Conservation (phyloP, 306 rosid genomes). For the Sesbania bispinosa region DNA sequence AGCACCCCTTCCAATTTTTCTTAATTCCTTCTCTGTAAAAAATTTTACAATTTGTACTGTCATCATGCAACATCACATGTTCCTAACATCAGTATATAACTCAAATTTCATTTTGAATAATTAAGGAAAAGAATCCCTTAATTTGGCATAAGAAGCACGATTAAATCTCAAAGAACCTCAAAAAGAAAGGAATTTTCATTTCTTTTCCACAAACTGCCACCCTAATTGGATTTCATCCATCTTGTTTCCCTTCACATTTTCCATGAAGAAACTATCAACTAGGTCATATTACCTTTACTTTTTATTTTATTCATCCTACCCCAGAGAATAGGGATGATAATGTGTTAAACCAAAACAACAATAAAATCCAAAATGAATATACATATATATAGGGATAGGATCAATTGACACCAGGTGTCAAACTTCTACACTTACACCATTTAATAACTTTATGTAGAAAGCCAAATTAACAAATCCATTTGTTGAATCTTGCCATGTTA, state of each 20-base stretch:
- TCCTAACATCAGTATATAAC: background rate
- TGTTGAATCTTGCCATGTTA: no score
- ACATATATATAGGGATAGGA: no score
- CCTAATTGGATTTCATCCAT: background rate
- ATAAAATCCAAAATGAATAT: conserved; percentile 8
- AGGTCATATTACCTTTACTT: background rate
- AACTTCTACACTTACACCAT: no score
- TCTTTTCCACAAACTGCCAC: background rate
- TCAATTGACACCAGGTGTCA: no score
- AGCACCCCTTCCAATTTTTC: background rate
- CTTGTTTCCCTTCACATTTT: background rate
- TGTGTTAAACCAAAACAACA: background rate
- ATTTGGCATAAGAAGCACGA: background rate
- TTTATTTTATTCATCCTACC: conserved; percentile 1
- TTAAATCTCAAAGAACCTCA: background rate
- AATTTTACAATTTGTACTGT: background rate
- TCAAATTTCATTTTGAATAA: background rate
- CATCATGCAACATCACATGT: background rate
- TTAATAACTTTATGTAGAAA: no score
- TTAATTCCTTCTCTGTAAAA: background rate
- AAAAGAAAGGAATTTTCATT: background rate
- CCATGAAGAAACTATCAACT: conserved; percentile 15
- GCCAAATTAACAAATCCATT: no score
- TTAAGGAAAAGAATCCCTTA: background rate
- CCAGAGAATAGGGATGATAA: conserved; percentile 3